phyloP scores from a whole-genome alignment of 768 basidiomycete species.

The Pseudohyphozyma bogoriensis region DNA sequence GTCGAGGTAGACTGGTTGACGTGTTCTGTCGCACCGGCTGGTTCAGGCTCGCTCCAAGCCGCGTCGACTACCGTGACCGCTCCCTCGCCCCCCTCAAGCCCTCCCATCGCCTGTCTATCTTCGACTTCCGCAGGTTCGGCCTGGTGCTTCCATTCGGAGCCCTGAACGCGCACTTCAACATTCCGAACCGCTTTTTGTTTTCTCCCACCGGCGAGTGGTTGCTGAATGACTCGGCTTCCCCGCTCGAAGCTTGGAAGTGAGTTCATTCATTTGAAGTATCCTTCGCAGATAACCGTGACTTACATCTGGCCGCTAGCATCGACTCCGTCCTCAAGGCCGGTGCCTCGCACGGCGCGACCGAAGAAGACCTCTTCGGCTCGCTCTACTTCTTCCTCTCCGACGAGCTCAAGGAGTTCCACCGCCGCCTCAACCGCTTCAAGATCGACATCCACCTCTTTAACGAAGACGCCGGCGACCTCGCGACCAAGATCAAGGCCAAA shows the following conservation, averaged over 20 bases:
- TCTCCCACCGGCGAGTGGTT: not conserved
- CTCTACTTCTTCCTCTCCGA: slow-evolving; percentile 46
- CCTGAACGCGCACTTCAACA: not conserved
- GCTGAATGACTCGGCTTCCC: not conserved
- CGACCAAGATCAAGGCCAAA: slow-evolving; percentile 38
- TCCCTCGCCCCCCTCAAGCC: not conserved
- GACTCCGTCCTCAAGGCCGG: slow-evolving; percentile 39
- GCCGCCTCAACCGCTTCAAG: slow-evolving; percentile 38
- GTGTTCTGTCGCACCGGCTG: not conserved
- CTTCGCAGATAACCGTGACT: not conserved
- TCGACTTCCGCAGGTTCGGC: not conserved
- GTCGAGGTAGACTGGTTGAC: too few species aligned
- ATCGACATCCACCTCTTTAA: slow-evolving; percentile 39
- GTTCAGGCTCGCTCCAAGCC: not conserved
- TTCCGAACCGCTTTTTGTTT: not conserved
- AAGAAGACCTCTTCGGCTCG: slow-evolving; percentile 47
- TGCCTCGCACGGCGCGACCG: slow-evolving; percentile 40
- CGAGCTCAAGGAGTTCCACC: slow-evolving; percentile 40
- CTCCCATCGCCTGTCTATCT: not conserved
- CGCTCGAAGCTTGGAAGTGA: not conserved
- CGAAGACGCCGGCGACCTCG: slow-evolving; percentile 43
- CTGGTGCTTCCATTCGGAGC: not conserved
- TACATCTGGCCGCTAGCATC: slow-evolving; percentile 35
- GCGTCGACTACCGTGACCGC: not conserved
- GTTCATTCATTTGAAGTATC: not conserved